phyloP scores from a whole-genome alignment of 352 stramenopile species.

The Saprolegnia parasitica region DNA sequence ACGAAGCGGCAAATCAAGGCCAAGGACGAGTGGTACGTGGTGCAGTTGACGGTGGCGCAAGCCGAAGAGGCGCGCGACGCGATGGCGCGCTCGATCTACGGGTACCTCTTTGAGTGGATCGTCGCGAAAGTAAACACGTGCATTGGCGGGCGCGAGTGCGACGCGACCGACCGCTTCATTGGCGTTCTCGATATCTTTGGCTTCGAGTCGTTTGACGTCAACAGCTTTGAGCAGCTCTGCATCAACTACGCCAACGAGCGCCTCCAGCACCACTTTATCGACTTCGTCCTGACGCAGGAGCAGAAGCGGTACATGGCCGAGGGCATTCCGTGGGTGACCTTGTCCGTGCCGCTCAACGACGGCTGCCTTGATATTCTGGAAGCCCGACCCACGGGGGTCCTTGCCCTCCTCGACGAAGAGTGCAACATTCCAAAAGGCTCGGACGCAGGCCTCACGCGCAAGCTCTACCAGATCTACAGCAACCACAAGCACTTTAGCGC shows the following conservation, averaged over 20 bases:
- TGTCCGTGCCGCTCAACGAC: constrained; percentile 53
- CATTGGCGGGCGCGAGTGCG: background rate
- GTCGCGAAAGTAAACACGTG: constrained; percentile 41
- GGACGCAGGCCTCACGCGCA: constrained; percentile 27
- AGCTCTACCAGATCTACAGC: constrained; percentile 42
- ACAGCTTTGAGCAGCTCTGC: constrained; percentile 37
- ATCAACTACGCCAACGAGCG: constrained; percentile 39
- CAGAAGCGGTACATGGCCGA: constrained; percentile 41
- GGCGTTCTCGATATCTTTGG: constrained; percentile 38
- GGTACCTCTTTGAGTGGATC: constrained; percentile 82
- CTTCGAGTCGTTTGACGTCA: constrained; percentile 35
- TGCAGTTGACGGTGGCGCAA: constrained; percentile 39
- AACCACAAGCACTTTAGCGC: constrained; percentile 56
- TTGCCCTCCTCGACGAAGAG: constrained; percentile 51
- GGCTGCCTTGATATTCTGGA: constrained; percentile 46
- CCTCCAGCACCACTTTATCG: constrained; percentile 36
- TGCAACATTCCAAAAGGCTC: constrained; percentile 28
- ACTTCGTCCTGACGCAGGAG: constrained; percentile 35
- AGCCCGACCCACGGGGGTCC: constrained; percentile 45
- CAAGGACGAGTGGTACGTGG: constrained; percentile 50
- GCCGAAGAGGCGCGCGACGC: constrained; percentile 65
- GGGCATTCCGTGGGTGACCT: constrained; percentile 45
- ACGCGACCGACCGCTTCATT: constrained; percentile 28
- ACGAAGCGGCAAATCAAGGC: constrained; percentile 71
- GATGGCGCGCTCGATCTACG: constrained; percentile 84